phyloP scores from a whole-genome alignment of 495 filamentous ascomycete genomes.

The Penicillium manginii region DNA sequence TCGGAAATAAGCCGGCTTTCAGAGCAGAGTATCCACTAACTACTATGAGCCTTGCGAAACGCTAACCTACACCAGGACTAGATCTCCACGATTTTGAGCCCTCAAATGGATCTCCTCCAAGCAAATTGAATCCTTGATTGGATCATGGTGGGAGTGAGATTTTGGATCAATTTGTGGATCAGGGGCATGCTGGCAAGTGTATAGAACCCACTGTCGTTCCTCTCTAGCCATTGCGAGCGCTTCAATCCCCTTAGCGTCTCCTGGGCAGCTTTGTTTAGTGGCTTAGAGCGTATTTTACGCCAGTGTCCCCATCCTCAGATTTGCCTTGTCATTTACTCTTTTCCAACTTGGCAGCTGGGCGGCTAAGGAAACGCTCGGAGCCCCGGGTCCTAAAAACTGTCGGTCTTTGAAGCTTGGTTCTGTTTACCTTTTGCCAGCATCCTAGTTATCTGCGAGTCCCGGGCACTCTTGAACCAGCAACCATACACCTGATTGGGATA shows the following conservation, averaged over 20 bases:
- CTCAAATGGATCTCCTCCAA: background rate
- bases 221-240: background rate
- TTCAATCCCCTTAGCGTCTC: background rate
- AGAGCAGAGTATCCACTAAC: constrained; percentile 1
- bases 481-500: background rate
- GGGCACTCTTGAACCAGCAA: background rate
- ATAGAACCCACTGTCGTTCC: background rate
- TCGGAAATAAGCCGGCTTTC: background rate
- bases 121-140: constrained; percentile 3
- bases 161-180: background rate
- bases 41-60: background rate
- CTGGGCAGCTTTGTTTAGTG: background rate
- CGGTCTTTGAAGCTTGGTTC: background rate
- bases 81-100: background rate
- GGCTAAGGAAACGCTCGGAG: background rate
- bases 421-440: background rate
- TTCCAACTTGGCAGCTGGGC: background rate
- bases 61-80: background rate
- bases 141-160: background rate
- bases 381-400: background rate
- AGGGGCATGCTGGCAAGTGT: background rate
- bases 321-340: background rate
- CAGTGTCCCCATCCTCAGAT: background rate
- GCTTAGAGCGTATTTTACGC: background rate
- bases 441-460: background rate